These are phyloP conservation scores for Anthracocystis walkeri DNA, from an alignment of 1,284 basidiomycete species.

Conservation along the genomic window DNA sequence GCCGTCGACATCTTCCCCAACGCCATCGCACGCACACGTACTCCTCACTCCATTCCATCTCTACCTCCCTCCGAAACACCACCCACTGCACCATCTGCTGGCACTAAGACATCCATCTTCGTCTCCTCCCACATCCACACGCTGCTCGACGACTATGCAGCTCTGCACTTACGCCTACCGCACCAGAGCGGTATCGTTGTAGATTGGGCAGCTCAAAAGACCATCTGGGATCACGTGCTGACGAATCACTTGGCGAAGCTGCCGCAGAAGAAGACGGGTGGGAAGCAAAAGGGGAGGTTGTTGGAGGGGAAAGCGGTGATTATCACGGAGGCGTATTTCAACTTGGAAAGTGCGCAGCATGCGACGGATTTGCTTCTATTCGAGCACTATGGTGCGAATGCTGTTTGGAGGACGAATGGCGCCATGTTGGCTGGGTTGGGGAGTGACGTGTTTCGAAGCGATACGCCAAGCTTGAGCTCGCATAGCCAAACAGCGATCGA, in stretches of 20 bases:
- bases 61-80: constrained; percentile 3
- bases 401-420: constrained; percentile 76
- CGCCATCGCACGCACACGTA: constrained; percentile 54
- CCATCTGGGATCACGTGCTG: constrained; percentile 62
- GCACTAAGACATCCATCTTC: constrained; percentile 26
- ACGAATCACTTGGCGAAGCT: constrained; percentile 22
- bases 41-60: constrained; percentile 20
- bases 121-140: constrained; percentile 55
- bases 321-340: constrained; percentile 93
- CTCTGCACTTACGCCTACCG: constrained; percentile 58
- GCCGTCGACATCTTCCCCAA: constrained; percentile 32
- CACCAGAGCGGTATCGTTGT: constrained; percentile 62
- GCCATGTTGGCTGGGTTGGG: constrained; percentile 22
- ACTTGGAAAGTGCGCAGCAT: constrained; percentile 88
- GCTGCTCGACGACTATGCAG: constrained; percentile 55
- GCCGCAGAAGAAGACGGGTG: background rate
- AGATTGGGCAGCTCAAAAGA: constrained; percentile 67
- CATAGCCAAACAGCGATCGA: background rate
- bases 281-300: constrained; percentile 15
- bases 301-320: constrained; percentile 69
- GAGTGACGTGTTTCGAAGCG: constrained; percentile 12
- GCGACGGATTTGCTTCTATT: constrained; percentile 93
- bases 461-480: constrained; percentile 9
- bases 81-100: constrained; percentile 33
- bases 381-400: constrained; percentile 92